Base-by-base conservation (phyloP, 208 protist genomes). In the Wallacemonas sp. region DNA sequence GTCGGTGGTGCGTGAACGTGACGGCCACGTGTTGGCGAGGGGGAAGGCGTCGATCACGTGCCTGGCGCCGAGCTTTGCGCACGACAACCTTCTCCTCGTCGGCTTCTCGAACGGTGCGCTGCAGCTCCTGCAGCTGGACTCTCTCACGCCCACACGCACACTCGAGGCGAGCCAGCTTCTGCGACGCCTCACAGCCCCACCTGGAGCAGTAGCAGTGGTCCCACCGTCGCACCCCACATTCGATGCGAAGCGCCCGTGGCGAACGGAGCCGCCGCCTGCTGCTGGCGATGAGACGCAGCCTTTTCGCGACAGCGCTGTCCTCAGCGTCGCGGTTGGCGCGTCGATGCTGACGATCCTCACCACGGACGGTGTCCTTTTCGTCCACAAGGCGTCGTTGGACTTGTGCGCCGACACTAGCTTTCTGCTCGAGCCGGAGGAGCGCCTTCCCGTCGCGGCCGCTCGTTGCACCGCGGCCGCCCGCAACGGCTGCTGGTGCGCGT, bases 1-100 rank as follows among this genome's bases (percentile, higher is more conserved):
- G 60, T 9, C 30, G n/a, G 66, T 76, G 14, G 23, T 65, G 24
- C 34, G 85, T 14, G 68, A 83, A 26, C 74, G 85, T 5, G 85
- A 94, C 62, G 88, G 88, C 12, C 88, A 94, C 48, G 76, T 87
- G 30, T 44, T 93, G 17, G 65, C 71, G 17, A 70, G 61, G 2
- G 69, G 78, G 11, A 63, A 70, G 0, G 69, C 77, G 27, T 68
- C 56, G 1, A 78, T 85, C 1, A 68, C 81, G 5, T 75, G 62
- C 26, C 79, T 92, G 54, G 49, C 69, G 29, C 32, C 69, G 61
- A 74, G 66, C 63, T 72, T 68, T 19, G 44, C 74, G 30, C 48
- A 72, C 49, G 72, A 78, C 19, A 66, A 70, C 24, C 21, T 81
- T 27, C 44, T 95, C 17, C 61, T 84, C 5, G 68, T 92, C 0